A percentile compares a stretch with the other conserved stretches of the same genome.
Conservation (phyloP, 2,329 filamentous ascomycete species). For the Xylaria digitata region DNA sequence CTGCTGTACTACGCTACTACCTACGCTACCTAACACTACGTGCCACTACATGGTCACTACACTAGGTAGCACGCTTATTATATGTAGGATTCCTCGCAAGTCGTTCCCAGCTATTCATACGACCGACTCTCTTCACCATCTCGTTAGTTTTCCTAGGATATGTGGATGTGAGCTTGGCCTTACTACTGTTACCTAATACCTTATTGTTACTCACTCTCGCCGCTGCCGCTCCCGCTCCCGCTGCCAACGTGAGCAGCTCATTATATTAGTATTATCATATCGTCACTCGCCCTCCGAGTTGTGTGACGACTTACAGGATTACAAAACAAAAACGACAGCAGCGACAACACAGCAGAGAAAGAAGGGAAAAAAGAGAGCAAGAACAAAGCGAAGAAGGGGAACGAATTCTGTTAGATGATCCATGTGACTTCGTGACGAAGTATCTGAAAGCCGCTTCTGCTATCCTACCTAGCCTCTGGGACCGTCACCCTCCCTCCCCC, state of each 20-base stretch:
- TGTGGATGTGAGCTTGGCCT: conserved; percentile 18
- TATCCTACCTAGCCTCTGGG: neutral
- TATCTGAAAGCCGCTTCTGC: neutral
- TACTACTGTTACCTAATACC: conserved; percentile 14
- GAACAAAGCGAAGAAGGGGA: neutral
- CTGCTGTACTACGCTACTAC: conserved; percentile 8
- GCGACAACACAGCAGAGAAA: neutral
- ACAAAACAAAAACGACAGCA: neutral
- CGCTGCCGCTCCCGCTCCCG: neutral
- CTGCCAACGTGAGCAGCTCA: conserved; percentile 7
- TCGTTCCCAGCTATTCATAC: conserved; percentile 24
- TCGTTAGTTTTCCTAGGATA: conserved; percentile 20
- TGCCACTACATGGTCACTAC: neutral
- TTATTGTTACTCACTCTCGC: conserved; percentile 5
- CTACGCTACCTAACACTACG: neutral
- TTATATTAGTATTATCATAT: neutral
- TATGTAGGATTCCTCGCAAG: conserved; percentile 38
- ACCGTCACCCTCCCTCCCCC: neutral
- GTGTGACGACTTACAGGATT: neutral
- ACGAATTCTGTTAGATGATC: neutral
- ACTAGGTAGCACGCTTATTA: conserved; percentile 25
- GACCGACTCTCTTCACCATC: conserved; percentile 29
- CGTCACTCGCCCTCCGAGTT: neutral
- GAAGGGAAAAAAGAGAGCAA: neutral
- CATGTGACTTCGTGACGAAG: neutral